phyloP scores from a whole-genome alignment of 352 stramenopile genomes.

The Globisporangium barbulae region DNA sequence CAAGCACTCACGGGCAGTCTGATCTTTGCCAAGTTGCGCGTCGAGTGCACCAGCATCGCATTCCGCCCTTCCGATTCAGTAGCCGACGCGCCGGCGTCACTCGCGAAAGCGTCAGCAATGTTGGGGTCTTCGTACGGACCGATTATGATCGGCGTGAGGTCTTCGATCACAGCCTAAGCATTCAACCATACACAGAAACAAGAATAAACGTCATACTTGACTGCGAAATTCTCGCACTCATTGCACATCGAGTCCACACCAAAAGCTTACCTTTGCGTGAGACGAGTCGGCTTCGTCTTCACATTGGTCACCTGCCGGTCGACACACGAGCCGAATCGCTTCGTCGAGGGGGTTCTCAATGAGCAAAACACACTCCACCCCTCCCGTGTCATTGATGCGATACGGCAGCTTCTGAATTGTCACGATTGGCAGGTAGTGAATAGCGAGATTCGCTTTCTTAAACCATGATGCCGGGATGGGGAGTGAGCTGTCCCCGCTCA shows the following conservation, averaged over 20 bases:
- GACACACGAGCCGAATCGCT: conserved; percentile 59
- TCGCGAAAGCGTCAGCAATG: conserved; percentile 63
- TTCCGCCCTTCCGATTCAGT: conserved; percentile 30
- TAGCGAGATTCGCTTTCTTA: conserved; percentile 80
- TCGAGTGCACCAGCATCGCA: conserved; percentile 46
- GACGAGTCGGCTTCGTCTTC: neutral
- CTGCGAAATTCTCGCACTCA: no score
- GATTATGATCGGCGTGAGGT: conserved; percentile 58
- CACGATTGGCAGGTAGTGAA: conserved; percentile 74
- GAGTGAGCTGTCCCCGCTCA: conserved; percentile 87
- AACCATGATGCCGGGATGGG: conserved; percentile 77
- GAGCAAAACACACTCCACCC: conserved; percentile 53
- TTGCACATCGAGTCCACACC: neutral
- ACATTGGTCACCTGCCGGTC: conserved; percentile 1
- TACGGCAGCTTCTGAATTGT: conserved; percentile 65
- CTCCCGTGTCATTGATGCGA: conserved; percentile 10
- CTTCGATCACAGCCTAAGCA: conserved; percentile 40
- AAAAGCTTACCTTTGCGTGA: conserved; percentile 30
- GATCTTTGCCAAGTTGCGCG: conserved; percentile 52
- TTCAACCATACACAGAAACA: neutral
- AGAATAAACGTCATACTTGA: neutral
- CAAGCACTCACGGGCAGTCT: conserved; percentile 34
- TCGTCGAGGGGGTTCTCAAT: conserved; percentile 85
- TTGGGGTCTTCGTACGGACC: conserved; percentile 84
- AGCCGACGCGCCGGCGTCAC: conserved; percentile 22